phyloP scores from a whole-genome alignment of 805 yeast species.

The Kuraishia cidri region DNA sequence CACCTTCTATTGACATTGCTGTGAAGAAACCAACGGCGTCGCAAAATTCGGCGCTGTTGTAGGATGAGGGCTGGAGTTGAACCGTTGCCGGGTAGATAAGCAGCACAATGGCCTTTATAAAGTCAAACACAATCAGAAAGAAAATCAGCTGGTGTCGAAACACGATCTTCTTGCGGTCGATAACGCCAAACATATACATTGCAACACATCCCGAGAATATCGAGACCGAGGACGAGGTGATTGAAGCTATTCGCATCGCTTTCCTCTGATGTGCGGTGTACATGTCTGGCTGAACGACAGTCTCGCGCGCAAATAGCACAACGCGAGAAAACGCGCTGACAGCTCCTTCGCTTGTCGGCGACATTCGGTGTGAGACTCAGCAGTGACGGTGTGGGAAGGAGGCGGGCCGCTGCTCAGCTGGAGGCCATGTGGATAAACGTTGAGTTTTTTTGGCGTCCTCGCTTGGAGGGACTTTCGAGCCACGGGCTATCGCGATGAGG shows the following conservation, averaged over 20 bases:
- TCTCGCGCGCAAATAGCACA: neutral
- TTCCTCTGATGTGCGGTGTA: neutral
- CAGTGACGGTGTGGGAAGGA: neutral
- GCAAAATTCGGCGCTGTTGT: slow-evolving; percentile 28
- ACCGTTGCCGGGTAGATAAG: slow-evolving; percentile 47
- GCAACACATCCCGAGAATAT: slow-evolving; percentile 47
- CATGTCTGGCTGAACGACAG: neutral
- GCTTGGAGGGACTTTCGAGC: no score
- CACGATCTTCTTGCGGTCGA: slow-evolving; percentile 52
- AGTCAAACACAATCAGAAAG: slow-evolving; percentile 62
- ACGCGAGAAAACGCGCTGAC: no score
- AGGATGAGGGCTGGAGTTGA: slow-evolving; percentile 5
- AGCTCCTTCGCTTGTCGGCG: neutral
- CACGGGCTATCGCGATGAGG: no score
- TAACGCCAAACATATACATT: slow-evolving; percentile 49
- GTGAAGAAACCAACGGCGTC: slow-evolving; percentile 76
- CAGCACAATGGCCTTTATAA: slow-evolving; percentile 61
- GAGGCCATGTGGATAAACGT: no score
- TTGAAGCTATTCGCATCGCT: slow-evolving; percentile 28
- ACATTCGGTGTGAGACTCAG: neutral
- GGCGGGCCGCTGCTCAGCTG: neutral
- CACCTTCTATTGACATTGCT: slow-evolving; percentile 74
- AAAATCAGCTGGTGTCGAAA: slow-evolving; percentile 67
- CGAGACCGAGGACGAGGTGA: slow-evolving; percentile 40
- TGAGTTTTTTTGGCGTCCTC: no score